phyloP scores from a whole-genome alignment of 179 eudicot genomes.

The Silene vulgaris region DNA sequence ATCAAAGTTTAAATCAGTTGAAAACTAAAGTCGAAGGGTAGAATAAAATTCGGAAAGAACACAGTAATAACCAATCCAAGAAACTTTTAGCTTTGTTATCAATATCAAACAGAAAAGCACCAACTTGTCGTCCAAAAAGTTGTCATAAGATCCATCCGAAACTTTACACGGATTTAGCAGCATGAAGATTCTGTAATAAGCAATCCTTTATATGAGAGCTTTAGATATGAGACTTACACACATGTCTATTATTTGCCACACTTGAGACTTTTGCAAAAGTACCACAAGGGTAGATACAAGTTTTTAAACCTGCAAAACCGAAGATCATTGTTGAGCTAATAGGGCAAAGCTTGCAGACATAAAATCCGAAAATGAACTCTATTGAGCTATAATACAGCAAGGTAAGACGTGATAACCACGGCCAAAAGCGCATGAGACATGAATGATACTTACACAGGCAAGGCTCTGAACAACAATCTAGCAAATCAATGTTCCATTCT shows the following conservation, averaged over 20 bases:
- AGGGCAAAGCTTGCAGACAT: background rate
- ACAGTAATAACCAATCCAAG: too few species aligned
- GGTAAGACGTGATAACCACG: slow-evolving; percentile 4
- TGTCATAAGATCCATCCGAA: too few species aligned
- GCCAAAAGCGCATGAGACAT: background rate
- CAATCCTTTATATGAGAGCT: background rate
- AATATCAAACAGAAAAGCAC: too few species aligned
- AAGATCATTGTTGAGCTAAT: background rate
- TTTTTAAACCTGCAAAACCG: slow-evolving; percentile 61
- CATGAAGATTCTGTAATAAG: background rate
- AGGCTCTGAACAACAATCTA: slow-evolving; percentile 84
- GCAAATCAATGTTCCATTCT: slow-evolving; percentile 75
- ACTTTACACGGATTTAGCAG: too few species aligned
- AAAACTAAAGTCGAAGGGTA: too few species aligned
- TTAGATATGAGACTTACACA: slow-evolving; percentile 52
- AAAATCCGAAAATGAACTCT: background rate
- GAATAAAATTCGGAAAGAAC: too few species aligned
- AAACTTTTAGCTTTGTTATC: too few species aligned
- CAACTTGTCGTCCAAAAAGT: too few species aligned
- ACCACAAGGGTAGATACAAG: slow-evolving; percentile 70
- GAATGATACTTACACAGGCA: slow-evolving; percentile 55
- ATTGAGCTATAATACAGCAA: background rate
- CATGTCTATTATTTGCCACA: slow-evolving; percentile 51
- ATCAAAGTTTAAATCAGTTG: too few species aligned
- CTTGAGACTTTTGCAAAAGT: slow-evolving; percentile 70